Percentiles rank a stretch among this genome's conserved stretches.
phyloP scores from a whole-genome alignment of 441 rosid genomes.

The Melastoma candidum region DNA sequence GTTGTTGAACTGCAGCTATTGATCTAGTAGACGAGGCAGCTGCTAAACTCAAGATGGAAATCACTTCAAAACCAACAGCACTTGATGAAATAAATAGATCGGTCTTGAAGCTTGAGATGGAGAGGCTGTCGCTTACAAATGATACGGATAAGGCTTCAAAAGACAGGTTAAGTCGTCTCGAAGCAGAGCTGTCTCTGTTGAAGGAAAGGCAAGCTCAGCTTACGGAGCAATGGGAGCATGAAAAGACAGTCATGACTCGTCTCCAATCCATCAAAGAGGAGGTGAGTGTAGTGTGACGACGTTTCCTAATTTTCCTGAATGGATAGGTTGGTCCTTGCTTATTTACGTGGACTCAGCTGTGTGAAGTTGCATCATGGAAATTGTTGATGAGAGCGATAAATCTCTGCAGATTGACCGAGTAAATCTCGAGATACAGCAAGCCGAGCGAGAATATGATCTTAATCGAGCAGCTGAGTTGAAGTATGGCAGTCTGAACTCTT shows the following conservation, averaged over 20 bases:
- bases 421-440: slow-evolving; percentile 93
- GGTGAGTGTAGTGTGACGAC: slow-evolving; percentile 23
- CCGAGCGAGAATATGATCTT: slow-evolving; percentile 95
- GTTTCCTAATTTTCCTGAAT: neutral
- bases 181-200: slow-evolving; percentile 51
- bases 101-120: slow-evolving; percentile 90
- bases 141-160: slow-evolving; percentile 84
- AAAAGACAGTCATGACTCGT: slow-evolving; percentile 84
- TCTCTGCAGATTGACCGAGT: slow-evolving; percentile 74
- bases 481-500: slow-evolving; percentile 80
- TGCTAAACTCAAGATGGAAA: slow-evolving; percentile 94
- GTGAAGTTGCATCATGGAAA: too few species aligned
- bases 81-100: slow-evolving; percentile 95
- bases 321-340: neutral
- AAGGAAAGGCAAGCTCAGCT: slow-evolving; percentile 73
- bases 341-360: neutral
- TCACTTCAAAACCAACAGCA: slow-evolving; percentile 93
- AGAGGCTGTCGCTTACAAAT: slow-evolving; percentile 75
- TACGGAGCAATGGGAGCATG: slow-evolving; percentile 96
- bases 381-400: neutral
- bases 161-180: slow-evolving; percentile 75
- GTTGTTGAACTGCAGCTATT: slow-evolving; percentile 43
- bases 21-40: slow-evolving; percentile 98
- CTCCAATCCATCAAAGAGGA: slow-evolving; percentile 93
- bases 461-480: slow-evolving; percentile 98